Evolutionary conservation across 176 grass and related monocot species (phyloP).

Genomic region (Phyllostachys edulis): DNA sequence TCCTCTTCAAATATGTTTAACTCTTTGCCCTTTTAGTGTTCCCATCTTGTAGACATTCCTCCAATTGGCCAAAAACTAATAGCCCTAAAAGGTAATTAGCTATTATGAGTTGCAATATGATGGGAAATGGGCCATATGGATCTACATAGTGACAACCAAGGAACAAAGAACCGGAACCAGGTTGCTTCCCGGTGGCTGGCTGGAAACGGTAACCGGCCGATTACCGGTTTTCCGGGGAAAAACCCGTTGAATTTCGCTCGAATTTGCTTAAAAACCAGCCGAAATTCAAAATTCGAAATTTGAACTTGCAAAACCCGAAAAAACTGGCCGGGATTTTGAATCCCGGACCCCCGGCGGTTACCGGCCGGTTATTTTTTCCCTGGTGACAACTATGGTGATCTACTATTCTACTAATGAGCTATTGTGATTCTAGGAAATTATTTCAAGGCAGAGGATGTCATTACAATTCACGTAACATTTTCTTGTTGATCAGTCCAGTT

Average conservation of each 20-base stretch:
- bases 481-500: background rate
- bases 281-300: too few relatives aligned
- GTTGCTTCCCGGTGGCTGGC: too few relatives aligned
- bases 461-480: background rate
- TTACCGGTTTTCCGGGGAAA: too few relatives aligned
- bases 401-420: background rate
- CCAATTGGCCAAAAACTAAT: background rate
- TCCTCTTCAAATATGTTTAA: background rate
- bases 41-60: background rate
- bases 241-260: too few relatives aligned
- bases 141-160: background rate
- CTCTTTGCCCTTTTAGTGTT: background rate
- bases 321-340: too few relatives aligned
- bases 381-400: slow-evolving; percentile 15
- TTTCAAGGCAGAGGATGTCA: background rate
- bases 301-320: too few relatives aligned
- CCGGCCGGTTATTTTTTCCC: too few relatives aligned
- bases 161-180: too few relatives aligned
- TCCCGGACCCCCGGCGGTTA: too few relatives aligned
- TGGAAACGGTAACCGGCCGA: too few relatives aligned
- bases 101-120: background rate
- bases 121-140: background rate
- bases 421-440: background rate
- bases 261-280: too few relatives aligned
- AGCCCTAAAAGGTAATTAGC: background rate